These are phyloP conservation scores for Fusarium transvaalense DNA, from an alignment of 2,329 filamentous ascomycete species.

Conservation along the genomic window DNA sequence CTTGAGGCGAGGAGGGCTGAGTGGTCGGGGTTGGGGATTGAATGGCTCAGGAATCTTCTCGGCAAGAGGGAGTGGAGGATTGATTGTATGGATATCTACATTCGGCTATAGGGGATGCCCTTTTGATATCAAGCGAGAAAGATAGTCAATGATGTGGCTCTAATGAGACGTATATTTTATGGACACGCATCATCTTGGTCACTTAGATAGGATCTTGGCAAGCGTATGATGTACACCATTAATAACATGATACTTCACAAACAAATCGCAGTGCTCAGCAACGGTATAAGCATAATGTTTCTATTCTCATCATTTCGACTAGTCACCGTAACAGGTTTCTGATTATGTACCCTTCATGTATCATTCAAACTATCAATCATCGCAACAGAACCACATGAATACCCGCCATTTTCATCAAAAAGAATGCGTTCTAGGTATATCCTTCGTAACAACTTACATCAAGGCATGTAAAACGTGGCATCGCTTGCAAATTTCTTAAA, in stretches of 20 bases:
- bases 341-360: constrained; percentile 43
- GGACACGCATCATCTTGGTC: not conserved
- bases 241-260: constrained; percentile 13
- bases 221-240: constrained; percentile 15
- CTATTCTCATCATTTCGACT: constrained; percentile 37
- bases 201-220: not conserved
- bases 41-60: constrained; percentile 86
- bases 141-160: not conserved
- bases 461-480: constrained; percentile 40
- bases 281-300: constrained; percentile 30
- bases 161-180: constrained; percentile 20
- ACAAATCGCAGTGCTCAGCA: not conserved
- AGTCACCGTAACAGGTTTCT: constrained; percentile 27
- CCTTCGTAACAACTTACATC: constrained; percentile 47
- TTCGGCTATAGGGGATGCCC: constrained; percentile 71
- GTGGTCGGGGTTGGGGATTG: constrained; percentile 82
- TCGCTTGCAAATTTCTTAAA: constrained; percentile 33
- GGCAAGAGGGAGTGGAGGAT: constrained; percentile 90
- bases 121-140: not conserved
- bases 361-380: constrained; percentile 43
- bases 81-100: constrained; percentile 89
- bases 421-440: constrained; percentile 47
- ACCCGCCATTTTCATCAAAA: constrained; percentile 41
- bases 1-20: constrained; percentile 67
- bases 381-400: constrained; percentile 31